Evolutionary conservation across 2,329 filamentous ascomycete species (phyloP).

Genomic region (Domatiomyces catenatus): DNA sequence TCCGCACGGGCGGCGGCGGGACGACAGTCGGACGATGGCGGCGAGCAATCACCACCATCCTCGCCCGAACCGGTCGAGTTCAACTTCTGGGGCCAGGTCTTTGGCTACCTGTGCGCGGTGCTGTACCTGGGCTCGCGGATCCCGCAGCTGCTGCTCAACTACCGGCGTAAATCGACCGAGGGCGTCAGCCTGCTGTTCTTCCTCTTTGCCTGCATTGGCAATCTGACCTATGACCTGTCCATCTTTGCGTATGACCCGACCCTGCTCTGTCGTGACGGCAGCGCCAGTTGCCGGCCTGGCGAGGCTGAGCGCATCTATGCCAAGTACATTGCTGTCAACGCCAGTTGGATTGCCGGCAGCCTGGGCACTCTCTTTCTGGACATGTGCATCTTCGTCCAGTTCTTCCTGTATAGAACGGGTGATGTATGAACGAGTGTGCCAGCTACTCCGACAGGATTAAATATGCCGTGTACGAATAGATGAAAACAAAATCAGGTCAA

Average conservation of each 20-base stretch:
- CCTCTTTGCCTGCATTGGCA: conserved; percentile 88
- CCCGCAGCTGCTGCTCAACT: conserved; percentile 78
- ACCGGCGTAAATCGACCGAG: conserved; percentile 79
- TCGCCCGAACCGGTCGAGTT: conserved; percentile 42
- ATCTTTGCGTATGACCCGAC: conserved; percentile 76
- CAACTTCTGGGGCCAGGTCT: conserved; percentile 68
- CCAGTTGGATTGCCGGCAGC: conserved; percentile 81
- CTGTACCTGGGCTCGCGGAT: conserved; percentile 81
- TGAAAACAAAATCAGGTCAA: no score
- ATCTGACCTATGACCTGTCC: conserved; percentile 79
- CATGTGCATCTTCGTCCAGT: conserved; percentile 75
- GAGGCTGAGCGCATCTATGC: conserved; percentile 56
- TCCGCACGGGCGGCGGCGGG: conserved; percentile 18
- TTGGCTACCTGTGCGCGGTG: conserved; percentile 79
- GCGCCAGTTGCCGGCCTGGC: conserved; percentile 42
- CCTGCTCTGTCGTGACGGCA: conserved; percentile 1
- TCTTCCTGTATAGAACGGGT: conserved; percentile 59
- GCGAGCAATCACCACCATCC: conserved; percentile 25
- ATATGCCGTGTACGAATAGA: no score
- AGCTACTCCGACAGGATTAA: no score
- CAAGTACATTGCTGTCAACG: conserved; percentile 73
- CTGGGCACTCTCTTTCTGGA: conserved; percentile 76
- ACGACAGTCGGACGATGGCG: conserved; percentile 25
- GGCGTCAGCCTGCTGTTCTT: conserved; percentile 92
- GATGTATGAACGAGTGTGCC: conserved; percentile 1